Percentiles rank a stretch among this genome's conserved stretches.
Evolutionary conservation across 2,329 filamentous ascomycete genomes (phyloP).

Genomic region (Claviceps sp.): DNA sequence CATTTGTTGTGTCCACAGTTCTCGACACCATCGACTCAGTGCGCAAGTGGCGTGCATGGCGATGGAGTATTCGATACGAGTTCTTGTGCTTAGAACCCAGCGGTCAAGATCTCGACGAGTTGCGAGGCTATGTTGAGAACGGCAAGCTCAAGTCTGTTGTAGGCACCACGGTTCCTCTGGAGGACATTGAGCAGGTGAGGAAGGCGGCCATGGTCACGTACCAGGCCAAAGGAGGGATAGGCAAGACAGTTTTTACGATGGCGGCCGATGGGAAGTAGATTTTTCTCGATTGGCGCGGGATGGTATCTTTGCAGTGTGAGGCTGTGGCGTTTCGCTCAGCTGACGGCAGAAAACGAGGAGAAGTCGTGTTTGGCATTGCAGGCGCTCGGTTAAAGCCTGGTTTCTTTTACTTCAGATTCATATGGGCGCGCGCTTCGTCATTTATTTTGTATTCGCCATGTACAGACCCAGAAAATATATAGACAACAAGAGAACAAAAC

Average conservation of each 20-base stretch:
- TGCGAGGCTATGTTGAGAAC: constrained; percentile 7
- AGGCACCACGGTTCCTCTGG: constrained; percentile 13
- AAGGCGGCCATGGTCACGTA: constrained; percentile 21
- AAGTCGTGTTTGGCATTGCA: too few relatives aligned
- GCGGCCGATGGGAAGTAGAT: constrained; percentile 11
- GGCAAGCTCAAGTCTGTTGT: constrained; percentile 11
- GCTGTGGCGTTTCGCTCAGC: too few relatives aligned
- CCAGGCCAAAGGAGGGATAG: constrained; percentile 13
- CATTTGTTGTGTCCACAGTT: constrained; percentile 10
- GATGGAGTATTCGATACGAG: constrained; percentile 23
- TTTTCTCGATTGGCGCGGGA: too few relatives aligned
- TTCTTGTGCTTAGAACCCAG: constrained; percentile 22
- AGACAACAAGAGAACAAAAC: too few relatives aligned
- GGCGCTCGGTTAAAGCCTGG: too few relatives aligned
- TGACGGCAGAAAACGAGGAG: too few relatives aligned
- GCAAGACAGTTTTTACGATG: background rate
- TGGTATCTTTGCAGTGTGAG: too few relatives aligned
- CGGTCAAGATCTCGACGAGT: constrained; percentile 13
- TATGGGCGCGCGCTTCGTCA: too few relatives aligned
- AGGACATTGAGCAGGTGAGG: constrained; percentile 22
- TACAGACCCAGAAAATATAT: too few relatives aligned
- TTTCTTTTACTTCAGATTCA: too few relatives aligned
- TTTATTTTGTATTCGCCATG: too few relatives aligned
- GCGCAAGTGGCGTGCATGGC: constrained; percentile 16
- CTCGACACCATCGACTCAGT: constrained; percentile 20